Percentiles rank a stretch among this genome's conserved stretches.
Evolutionary conservation across 1,284 basidiomycete species (phyloP).

Genomic region (Trichosporon sp.): DNA sequence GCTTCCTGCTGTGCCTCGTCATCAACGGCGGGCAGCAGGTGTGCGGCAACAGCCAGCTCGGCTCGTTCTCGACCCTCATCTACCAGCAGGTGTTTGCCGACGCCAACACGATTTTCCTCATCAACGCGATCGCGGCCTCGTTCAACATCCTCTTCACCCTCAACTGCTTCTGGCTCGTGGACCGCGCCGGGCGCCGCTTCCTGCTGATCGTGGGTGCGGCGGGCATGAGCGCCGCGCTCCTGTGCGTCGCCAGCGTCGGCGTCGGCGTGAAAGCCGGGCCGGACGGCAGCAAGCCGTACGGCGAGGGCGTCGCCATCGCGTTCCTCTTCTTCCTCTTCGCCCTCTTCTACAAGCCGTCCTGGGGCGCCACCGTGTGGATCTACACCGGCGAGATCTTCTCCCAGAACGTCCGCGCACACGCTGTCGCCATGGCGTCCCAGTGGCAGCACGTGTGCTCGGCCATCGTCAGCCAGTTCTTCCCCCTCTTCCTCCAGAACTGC

Average conservation of each 20-base stretch:
- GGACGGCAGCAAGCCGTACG: conserved; percentile 15
- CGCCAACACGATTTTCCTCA: conserved; percentile 21
- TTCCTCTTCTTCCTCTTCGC: conserved; percentile 9
- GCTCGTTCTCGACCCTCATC: conserved; percentile 22
- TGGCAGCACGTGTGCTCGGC: conserved; percentile 21
- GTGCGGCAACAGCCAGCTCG: conserved; percentile 19
- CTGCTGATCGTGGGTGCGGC: conserved; percentile 4
- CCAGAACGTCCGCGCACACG: conserved; percentile 22
- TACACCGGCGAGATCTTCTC: conserved; percentile 24
- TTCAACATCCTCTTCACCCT: conserved; percentile 21
- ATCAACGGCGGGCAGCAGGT: conserved; percentile 26
- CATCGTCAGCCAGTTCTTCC: conserved; percentile 24
- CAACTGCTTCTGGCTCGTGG: conserved; percentile 12
- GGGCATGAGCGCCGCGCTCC: conserved; percentile 18
- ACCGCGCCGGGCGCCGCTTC: not conserved
- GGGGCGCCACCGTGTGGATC: conserved; percentile 28
- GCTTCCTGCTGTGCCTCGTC: conserved; percentile 20
- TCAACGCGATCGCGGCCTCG: conserved; percentile 22
- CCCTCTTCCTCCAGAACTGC: conserved; percentile 6
- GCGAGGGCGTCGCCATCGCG: conserved; percentile 22
- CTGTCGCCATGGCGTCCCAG: conserved; percentile 21
- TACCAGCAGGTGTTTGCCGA: conserved; percentile 22
- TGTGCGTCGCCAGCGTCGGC: conserved; percentile 19
- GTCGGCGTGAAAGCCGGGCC: conserved; percentile 8
- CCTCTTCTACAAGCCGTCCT: conserved; percentile 13